Evolutionary conservation across 768 basidiomycete genomes (phyloP), one percentile per base, ranked within the genome.

Genomic region (Termitomyces sp.): DNA sequence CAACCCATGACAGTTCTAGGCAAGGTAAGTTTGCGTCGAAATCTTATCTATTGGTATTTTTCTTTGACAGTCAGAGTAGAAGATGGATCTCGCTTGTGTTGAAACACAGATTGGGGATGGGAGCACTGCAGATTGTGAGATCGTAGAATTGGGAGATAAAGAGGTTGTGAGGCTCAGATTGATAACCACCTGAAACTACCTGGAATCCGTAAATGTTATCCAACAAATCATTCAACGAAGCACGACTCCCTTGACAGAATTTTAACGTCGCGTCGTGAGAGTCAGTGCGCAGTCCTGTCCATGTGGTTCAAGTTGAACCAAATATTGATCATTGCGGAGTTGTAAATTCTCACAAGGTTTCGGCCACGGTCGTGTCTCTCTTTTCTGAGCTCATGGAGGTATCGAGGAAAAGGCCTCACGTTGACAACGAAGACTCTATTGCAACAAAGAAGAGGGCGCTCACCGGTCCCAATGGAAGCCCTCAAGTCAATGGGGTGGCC

Each of bases 61-160:
- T 34, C 43, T n/a, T n/a, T 56, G 24, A 59, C 33, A 26, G 12
- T 46, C 26, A 58, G 20, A 57, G 37, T 67, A 93, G 89, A 69
- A 77, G 12, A 81, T 93, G 73, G 91, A 93, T 65, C 82, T 94
- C 62, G 80, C 91, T 9, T 98, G 96, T 67, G 84, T 98, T 9
- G 96, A 98, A 72, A 92, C 94, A 24, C 95, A 98, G 71, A 86
- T 96, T 53, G 94, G 93, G 6, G 82, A 91, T 57, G 89, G 89
- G 1, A 82, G 84, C 50, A 67, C 67, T 57, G 77, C 83, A 22
- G 97, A 99, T 71, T 98, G 96, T 69, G 94, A 99, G 72, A 82
- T 98, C 55, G 65, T 93, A 18, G 80, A 88, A 57, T 63, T 82
- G 66, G 64, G 54, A 12, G 63, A 65, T 8, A 69, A 69, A 44